Evolutionary conservation across 2,329 filamentous ascomycete genomes (phyloP), one percentile per base, ranked within the genome.

Genomic region (Fusarium papillatum): DNA sequence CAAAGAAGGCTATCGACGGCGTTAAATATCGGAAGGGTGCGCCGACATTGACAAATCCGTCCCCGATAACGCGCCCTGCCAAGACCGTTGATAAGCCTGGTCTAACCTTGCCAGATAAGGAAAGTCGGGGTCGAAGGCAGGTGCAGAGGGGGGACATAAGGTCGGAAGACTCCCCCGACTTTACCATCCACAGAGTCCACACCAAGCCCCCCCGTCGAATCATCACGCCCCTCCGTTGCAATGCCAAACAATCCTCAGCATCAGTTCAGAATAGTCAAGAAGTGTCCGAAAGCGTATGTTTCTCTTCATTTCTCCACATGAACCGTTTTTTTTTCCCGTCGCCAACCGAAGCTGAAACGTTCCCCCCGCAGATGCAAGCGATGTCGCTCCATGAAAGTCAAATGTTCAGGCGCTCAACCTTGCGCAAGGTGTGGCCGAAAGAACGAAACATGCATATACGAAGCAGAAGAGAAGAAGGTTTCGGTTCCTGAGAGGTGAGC

Each of bases 371-470:
- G 74, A 10, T 80, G 78, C 67, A 80, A 80, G 43, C 65, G 78
- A 78, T 80, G 78, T 55, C 78, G 78, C 41, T 77, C 75, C 38
- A 80, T 80, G 78, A 80, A 80, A 31, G 78, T 80, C 63, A 80
- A 80, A 61, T 80, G 78, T 24, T 80, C 78, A 5, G 78, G 78
- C 5, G 38, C 70, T 10, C 77, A 80, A 38, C 78, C 78, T 7
- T 80, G 78, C 64, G 61, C 76, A n/a, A 63, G 78, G 16, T 80
- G 78, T 70, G 73, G 72, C 13, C 72, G 78, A 0, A 80, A 79
- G 69, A 78, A 78, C 13, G 75, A 78, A 19, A 68, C 34, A 36
- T 80, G 78, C 55, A 55, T 79, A 22, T 80, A 78, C 36, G 76
- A 79, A 39, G 67, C 62, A 1, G 76, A 77, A 4, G 78, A 80